These are phyloP conservation scores for Phytophthora crassamura DNA, from an alignment of 352 stramenopile species.

Conservation along the genomic window DNA sequence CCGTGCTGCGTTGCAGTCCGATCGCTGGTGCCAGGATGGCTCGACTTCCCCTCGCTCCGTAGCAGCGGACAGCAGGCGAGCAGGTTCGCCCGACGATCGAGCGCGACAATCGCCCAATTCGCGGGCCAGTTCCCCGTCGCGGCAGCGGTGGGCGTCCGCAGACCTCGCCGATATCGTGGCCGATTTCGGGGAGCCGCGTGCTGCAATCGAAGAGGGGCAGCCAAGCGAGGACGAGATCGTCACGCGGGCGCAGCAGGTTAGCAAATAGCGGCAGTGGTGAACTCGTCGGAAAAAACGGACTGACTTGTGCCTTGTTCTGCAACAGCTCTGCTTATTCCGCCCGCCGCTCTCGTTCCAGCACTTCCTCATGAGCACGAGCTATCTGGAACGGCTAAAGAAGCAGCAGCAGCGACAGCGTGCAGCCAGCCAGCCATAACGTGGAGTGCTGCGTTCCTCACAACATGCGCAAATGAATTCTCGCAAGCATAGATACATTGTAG, in stretches of 20 bases:
- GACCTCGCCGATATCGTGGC: conserved; percentile 28
- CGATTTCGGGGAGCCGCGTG: conserved; percentile 12
- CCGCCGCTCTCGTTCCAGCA: conserved; percentile 42
- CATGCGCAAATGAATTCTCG: neutral
- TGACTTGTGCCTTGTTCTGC: conserved; percentile 15
- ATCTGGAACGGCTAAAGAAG: conserved; percentile 47
- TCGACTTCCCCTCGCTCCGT: conserved; percentile 3
- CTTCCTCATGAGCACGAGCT: conserved; percentile 68
- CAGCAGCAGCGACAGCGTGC: conserved; percentile 21
- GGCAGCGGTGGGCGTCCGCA: conserved; percentile 1
- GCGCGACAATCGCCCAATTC: conserved; percentile 15
- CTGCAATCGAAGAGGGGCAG: neutral
- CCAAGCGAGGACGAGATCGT: neutral
- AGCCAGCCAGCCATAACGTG: neutral
- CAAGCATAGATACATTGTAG: neutral
- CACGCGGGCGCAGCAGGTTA: conserved; percentile 11
- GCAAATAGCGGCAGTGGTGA: too few relatives aligned
- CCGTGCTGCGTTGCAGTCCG: conserved; percentile 13
- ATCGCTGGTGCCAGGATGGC: conserved; percentile 10
- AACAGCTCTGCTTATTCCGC: conserved; percentile 27
- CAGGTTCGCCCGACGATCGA: conserved; percentile 1
- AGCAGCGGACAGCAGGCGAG: neutral
- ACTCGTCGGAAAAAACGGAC: neutral
- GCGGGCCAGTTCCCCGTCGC: conserved; percentile 10
- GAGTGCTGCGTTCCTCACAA: conserved; percentile 1